These are phyloP conservation scores for Cantharellus anzutake DNA, from an alignment of 768 basidiomycete species.

Conservation along the genomic window DNA sequence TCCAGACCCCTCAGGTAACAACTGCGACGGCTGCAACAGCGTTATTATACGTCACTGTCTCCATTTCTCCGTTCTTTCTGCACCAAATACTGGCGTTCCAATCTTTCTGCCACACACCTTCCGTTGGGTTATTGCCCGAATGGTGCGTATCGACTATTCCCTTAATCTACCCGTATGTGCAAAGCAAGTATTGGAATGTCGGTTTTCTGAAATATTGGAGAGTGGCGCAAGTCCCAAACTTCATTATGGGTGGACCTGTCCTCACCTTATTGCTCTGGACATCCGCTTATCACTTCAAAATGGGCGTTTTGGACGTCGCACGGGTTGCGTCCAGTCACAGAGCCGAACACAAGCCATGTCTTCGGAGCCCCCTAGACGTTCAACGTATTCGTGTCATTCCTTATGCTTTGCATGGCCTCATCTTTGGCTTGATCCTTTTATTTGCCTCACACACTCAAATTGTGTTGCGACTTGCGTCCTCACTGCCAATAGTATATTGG, in stretches of 20 bases:
- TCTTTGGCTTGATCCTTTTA: slow-evolving; percentile 42
- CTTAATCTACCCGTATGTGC: slow-evolving; percentile 65
- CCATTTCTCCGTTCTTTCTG: slow-evolving; percentile 36
- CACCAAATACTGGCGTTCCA: slow-evolving; percentile 53
- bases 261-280: slow-evolving; percentile 25
- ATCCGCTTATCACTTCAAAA: background rate
- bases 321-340: background rate
- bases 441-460: slow-evolving; percentile 82
- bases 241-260: slow-evolving; percentile 57
- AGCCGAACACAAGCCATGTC: background rate
- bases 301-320: background rate
- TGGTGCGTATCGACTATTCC: slow-evolving; percentile 57
- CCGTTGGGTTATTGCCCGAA: slow-evolving; percentile 5
- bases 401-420: slow-evolving; percentile 54
- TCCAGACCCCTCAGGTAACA: background rate
- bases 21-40: background rate
- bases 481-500: slow-evolving; percentile 76
- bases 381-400: slow-evolving; percentile 23
- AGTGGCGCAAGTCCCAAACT: slow-evolving; percentile 65
- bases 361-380: background rate
- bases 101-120: slow-evolving; percentile 34
- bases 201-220: slow-evolving; percentile 85
- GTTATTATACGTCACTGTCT: background rate
- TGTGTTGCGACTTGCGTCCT: slow-evolving; percentile 50
- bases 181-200: slow-evolving; percentile 69